Conservation (phyloP, 768 basidiomycete species). For the Termitomyces sp. region DNA sequence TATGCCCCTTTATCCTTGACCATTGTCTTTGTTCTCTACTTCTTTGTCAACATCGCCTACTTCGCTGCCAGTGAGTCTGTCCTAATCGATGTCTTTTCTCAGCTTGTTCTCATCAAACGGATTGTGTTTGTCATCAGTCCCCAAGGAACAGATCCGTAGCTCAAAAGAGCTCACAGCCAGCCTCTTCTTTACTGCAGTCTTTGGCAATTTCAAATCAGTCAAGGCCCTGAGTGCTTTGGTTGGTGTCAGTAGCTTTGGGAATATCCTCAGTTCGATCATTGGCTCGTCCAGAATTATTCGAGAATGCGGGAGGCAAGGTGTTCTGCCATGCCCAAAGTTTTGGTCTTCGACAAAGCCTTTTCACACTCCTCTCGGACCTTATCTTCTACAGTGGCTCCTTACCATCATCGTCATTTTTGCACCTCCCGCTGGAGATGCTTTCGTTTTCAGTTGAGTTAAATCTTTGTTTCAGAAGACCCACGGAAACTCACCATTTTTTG, state of each 20-base stretch:
- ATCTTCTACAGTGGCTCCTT: slow-evolving; percentile 38
- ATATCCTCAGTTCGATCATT: slow-evolving; percentile 23
- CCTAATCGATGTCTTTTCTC: background rate
- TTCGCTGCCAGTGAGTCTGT: slow-evolving; percentile 27
- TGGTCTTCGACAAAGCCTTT: slow-evolving; percentile 48
- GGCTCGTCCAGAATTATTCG: slow-evolving; percentile 36
- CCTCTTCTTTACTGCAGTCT: slow-evolving; percentile 45
- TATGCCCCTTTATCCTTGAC: slow-evolving; percentile 41
- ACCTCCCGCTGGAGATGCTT: slow-evolving; percentile 36
- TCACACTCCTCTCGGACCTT: slow-evolving; percentile 42
- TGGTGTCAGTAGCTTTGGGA: slow-evolving; percentile 20
- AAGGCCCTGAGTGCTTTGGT: slow-evolving; percentile 31
- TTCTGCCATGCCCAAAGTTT: slow-evolving; percentile 45
- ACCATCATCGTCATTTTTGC: slow-evolving; percentile 44
- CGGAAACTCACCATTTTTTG: background rate
- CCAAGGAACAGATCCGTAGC: slow-evolving; percentile 34
- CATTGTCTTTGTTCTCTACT: slow-evolving; percentile 38
- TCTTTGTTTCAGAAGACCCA: background rate
- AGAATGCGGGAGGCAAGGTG: slow-evolving; percentile 43
- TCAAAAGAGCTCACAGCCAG: slow-evolving; percentile 42
- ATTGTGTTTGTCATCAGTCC: slow-evolving; percentile 23
- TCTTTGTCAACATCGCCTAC: slow-evolving; percentile 40
- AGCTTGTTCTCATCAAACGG: too few relatives aligned
- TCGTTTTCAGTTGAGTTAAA: slow-evolving; percentile 31
- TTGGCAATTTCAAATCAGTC: slow-evolving; percentile 30